Evolutionary conservation across 495 filamentous ascomycete genomes (phyloP).

Genomic region (Penicillium canescens): DNA sequence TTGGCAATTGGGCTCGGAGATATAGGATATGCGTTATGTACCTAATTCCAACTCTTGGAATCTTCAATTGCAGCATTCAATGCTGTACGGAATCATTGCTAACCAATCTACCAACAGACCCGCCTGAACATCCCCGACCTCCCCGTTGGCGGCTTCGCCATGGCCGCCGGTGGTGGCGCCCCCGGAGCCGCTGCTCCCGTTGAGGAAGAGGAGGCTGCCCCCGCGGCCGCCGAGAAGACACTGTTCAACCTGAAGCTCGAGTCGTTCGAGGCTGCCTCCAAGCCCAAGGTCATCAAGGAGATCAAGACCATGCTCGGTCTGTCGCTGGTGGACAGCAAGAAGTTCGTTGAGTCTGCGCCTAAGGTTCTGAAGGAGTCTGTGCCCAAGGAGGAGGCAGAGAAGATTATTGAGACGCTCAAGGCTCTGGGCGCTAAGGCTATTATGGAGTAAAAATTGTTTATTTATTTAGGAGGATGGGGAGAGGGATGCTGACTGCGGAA

Average conservation of each 20-base stretch:
- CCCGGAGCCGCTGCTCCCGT: conserved; percentile 65
- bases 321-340: conserved; percentile 98
- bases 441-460: conserved; percentile 71
- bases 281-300: conserved; percentile 99
- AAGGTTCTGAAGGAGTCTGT: conserved; percentile 99
- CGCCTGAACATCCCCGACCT: conserved; percentile 98
- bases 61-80: neutral
- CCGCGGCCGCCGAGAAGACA: conserved; percentile 88
- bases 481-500: conserved; percentile 18
- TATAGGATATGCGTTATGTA: conserved; percentile 6
- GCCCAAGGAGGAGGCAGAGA: conserved; percentile 97
- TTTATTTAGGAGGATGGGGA: conserved; percentile 2
- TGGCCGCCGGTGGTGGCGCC: conserved; percentile 55
- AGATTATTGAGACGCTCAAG: conserved; percentile 94
- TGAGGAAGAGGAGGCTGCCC: conserved; percentile 82
- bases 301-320: conserved; percentile 93
- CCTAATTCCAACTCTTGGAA: neutral
- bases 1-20: too few relatives aligned
- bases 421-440: conserved; percentile 81
- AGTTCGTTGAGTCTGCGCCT: conserved; percentile 96
- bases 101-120: conserved; percentile 54
- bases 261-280: conserved; percentile 81
- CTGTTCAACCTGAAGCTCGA: conserved; percentile 94
- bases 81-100: conserved; percentile 1
- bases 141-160: conserved; percentile 84